These are phyloP conservation scores for Thelonectria blattea DNA, from an alignment of 2,329 filamentous ascomycete species.

Conservation along the genomic window DNA sequence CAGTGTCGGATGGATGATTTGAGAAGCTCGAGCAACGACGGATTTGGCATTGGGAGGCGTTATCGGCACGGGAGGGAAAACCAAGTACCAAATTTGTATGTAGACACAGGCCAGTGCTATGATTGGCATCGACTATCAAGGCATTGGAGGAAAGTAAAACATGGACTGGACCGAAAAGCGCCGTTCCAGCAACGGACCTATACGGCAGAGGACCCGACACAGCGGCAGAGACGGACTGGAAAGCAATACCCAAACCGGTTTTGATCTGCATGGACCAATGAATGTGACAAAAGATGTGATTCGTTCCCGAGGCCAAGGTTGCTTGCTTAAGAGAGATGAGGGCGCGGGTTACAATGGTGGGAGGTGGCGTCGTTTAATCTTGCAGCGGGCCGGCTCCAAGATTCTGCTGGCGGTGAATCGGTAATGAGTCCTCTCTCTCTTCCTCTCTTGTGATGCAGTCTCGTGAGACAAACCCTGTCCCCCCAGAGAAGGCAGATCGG, in stretches of 20 bases:
- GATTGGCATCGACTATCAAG: constrained; percentile 6
- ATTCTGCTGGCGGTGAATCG: no score
- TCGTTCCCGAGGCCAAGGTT: background rate
- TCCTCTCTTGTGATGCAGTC: no score
- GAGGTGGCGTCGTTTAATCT: no score
- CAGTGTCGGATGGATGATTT: background rate
- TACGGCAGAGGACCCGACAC: background rate
- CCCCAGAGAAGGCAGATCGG: background rate
- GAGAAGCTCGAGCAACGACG: constrained; percentile 9
- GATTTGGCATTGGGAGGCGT: constrained; percentile 21
- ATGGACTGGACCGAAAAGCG: background rate
- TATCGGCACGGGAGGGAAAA: constrained; percentile 20
- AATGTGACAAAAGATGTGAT: background rate
- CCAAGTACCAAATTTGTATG: background rate
- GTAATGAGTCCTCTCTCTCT: no score
- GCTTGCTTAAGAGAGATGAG: background rate
- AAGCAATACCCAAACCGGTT: background rate
- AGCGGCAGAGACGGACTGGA: background rate
- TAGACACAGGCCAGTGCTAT: constrained; percentile 11
- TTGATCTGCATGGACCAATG: background rate
- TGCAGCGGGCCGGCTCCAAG: no score
- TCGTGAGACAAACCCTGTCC: background rate
- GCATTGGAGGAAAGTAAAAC: background rate
- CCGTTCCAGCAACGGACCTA: background rate
- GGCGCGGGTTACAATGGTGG: background rate